Conservation (phyloP, 371 early-diverging fungal species). For the Mucor circinelloides region DNA sequence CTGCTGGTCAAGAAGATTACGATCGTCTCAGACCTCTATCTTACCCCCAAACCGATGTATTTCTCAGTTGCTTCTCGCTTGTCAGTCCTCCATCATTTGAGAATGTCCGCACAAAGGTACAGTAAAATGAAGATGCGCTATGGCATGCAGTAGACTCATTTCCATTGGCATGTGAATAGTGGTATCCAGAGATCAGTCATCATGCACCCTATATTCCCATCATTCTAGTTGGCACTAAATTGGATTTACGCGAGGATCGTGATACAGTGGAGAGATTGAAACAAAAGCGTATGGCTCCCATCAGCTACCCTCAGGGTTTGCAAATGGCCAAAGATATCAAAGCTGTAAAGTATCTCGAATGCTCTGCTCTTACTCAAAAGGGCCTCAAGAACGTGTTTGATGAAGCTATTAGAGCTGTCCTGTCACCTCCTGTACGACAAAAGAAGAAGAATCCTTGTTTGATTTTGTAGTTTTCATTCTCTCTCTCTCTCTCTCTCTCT, state of each 20-base stretch:
- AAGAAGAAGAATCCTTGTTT: conserved; percentile 71
- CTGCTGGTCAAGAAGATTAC: conserved; percentile 98
- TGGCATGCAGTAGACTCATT: neutral
- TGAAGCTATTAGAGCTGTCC: conserved; percentile 96
- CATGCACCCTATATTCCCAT: conserved; percentile 95
- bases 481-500: neutral
- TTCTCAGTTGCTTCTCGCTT: conserved; percentile 88
- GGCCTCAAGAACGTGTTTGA: conserved; percentile 98
- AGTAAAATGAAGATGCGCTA: conserved; percentile 10
- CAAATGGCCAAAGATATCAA: conserved; percentile 91
- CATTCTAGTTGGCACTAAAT: conserved; percentile 98
- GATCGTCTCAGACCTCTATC: conserved; percentile 94
- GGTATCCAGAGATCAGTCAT: conserved; percentile 95
- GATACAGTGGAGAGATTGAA: conserved; percentile 87
- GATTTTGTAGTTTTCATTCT: conserved; percentile 54
- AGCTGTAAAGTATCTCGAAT: conserved; percentile 95
- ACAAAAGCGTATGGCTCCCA: conserved; percentile 89
- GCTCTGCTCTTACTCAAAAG: conserved; percentile 98
- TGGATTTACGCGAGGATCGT: conserved; percentile 95
- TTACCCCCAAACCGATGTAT: conserved; percentile 94
- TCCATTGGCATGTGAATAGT: conserved; percentile 51
- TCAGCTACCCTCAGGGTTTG: conserved; percentile 86
- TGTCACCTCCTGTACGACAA: conserved; percentile 65
- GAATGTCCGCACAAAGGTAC: conserved; percentile 87
- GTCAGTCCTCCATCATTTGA: conserved; percentile 91